Evolutionary conservation across 176 grass and related monocot genomes (phyloP), one percentile per base, ranked within the genome.

Genomic region (Phoenix dactylifera): DNA sequence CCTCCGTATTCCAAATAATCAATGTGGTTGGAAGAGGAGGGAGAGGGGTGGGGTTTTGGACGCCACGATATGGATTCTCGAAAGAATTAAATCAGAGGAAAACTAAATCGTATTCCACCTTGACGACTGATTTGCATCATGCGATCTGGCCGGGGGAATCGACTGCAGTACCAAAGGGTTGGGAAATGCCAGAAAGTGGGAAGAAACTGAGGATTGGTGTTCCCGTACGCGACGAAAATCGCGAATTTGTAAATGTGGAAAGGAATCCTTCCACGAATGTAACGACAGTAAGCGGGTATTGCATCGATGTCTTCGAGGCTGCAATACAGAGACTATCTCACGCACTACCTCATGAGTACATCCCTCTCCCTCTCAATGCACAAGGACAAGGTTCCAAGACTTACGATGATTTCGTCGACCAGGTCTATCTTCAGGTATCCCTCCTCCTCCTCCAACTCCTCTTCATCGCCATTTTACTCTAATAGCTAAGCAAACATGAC

Each of bases 71-170:
- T 60, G 84, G 89, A 2, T 39, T 94, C 15, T 49, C 62, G 0
- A 35, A 49, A 24, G 5, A 68, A 1, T 16, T 64, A 6, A 17
- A 66, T 62, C 44, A 64, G 62, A 65, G 39, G 58, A 60, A 16
- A 50, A 49, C 72, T 7, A 68, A 14, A 35, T 56, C 23, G 26
- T 59, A 66, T 15, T 22, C 54, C 16, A 51, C 70, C 25, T 70
- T 63, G 57, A 65, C 17, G 62, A 30, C 49, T 4, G 30, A 66
- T 53, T 49, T 89, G 15, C 52, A 44, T 0, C 22, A 10, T 1
- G 77, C 82, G n/a, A 67, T 78, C 20, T 91, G 79, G 79, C 83
- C 88, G 10, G 79, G 83, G 1, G 52, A 68, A 55, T 35, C 69
- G 4, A 66, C 51, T 4, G 6, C 19, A 24, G 28, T 77, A 26